These are phyloP conservation scores for Tuber aestivum DNA, from an alignment of 495 filamentous ascomycete genomes.

Conservation along the genomic window DNA sequence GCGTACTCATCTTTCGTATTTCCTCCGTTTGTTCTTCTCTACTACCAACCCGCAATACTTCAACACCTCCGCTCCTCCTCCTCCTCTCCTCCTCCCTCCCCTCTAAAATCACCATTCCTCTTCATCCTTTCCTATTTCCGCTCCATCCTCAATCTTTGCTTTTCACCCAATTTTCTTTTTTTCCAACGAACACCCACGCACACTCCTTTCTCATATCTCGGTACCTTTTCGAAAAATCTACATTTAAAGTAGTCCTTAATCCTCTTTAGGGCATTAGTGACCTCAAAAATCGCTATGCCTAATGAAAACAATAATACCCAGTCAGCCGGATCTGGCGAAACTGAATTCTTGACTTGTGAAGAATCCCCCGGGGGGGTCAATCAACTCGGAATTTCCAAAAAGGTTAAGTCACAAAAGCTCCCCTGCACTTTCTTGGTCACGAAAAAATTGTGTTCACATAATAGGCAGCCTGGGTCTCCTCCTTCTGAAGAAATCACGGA, in stretches of 20 bases:
- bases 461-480: slow-evolving; percentile 1
- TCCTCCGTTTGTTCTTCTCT: slow-evolving; percentile 20
- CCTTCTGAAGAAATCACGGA: neutral
- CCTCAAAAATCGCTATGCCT: slow-evolving; percentile 24
- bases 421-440: slow-evolving; percentile 1
- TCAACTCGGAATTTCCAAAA: slow-evolving; percentile 11
- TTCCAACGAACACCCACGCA: slow-evolving; percentile 15
- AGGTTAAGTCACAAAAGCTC: slow-evolving; percentile 21
- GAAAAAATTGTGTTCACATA: slow-evolving; percentile 3
- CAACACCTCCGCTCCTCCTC: slow-evolving; percentile 18
- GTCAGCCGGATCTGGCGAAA: slow-evolving; percentile 22
- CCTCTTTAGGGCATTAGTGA: slow-evolving; percentile 12
- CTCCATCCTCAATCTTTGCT: slow-evolving; percentile 23
- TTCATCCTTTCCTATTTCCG: slow-evolving; percentile 9
- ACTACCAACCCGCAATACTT: slow-evolving; percentile 15
- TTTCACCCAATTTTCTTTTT: slow-evolving; percentile 24
- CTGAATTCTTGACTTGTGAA: slow-evolving; percentile 33
- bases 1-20: slow-evolving; percentile 17
- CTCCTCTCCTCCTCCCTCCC: slow-evolving; percentile 9
- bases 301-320: slow-evolving; percentile 29
- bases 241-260: neutral
- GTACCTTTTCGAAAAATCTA: neutral
- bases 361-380: slow-evolving; percentile 21
- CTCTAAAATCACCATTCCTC: slow-evolving; percentile 12
- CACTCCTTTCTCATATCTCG: neutral